Conservation (phyloP, 2,329 filamentous ascomycete species). For the Neoscytalidium dimidiatum region DNA sequence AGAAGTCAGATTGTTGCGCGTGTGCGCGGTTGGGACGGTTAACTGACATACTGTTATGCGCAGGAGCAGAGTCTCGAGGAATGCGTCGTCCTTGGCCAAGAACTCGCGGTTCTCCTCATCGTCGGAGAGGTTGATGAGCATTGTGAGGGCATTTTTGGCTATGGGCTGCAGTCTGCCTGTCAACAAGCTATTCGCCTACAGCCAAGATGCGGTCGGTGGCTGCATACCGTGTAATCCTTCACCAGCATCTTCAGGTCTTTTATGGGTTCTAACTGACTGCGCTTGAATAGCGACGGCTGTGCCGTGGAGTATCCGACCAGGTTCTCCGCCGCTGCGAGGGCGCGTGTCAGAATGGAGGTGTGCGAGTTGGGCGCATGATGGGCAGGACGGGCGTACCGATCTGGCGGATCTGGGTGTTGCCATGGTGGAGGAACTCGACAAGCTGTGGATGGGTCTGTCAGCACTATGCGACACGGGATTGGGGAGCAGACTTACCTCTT, state of each 20-base stretch:
- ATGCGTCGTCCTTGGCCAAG: conserved; percentile 76
- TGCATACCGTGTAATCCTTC: conserved; percentile 72
- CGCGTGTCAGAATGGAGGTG: conserved; percentile 17
- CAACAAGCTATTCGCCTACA: background rate
- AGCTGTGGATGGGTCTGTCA: conserved; percentile 55
- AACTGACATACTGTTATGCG: conserved; percentile 73
- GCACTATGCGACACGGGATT: background rate
- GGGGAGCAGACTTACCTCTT: conserved; percentile 42
- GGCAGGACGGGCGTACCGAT: conserved; percentile 56
- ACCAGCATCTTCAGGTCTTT: conserved; percentile 86
- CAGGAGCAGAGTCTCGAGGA: conserved; percentile 71
- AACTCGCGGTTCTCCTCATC: conserved; percentile 74
- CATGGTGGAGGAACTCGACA: conserved; percentile 89
- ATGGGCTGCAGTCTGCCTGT: conserved; percentile 62
- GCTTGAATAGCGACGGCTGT: conserved; percentile 82
- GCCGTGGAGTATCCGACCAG: conserved; percentile 80
- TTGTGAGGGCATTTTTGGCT: conserved; percentile 87
- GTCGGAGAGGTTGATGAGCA: conserved; percentile 82
- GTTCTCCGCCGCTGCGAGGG: conserved; percentile 70
- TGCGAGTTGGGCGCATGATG: conserved; percentile 26
- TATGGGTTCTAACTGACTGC: conserved; percentile 73
- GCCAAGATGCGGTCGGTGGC: too few species aligned
- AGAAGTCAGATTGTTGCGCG: background rate
- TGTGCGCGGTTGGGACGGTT: conserved; percentile 19
- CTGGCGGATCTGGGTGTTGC: conserved; percentile 86